These are phyloP conservation scores for Yarrowia phangngaensis DNA, from an alignment of 805 yeast species.

Conservation along the genomic window DNA sequence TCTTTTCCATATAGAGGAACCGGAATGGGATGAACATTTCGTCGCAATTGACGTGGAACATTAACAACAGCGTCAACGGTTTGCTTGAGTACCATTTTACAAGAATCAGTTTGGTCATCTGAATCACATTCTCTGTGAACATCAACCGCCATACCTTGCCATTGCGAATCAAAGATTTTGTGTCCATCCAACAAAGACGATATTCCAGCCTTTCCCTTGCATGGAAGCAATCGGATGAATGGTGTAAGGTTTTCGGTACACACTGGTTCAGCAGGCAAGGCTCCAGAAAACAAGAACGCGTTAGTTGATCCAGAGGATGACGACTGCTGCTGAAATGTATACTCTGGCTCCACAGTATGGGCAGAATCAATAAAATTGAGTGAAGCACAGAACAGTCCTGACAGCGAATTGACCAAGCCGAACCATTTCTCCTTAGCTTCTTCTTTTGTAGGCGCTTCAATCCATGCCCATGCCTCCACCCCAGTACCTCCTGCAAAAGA, in stretches of 20 bases:
- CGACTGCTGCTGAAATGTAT: conserved; percentile 33
- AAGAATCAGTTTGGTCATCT: no score
- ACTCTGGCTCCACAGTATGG: conserved; percentile 62
- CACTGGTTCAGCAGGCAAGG: conserved; percentile 90
- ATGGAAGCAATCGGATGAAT: conserved; percentile 80
- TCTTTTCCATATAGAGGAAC: conserved; percentile 67
- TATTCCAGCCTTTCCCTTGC: conserved; percentile 86
- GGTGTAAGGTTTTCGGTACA: conserved; percentile 98
- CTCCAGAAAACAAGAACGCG: conserved; percentile 63
- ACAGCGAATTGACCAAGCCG: conserved; percentile 63
- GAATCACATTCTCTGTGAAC: conserved; percentile 52
- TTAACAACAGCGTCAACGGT: conserved; percentile 69
- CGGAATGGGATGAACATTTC: conserved; percentile 66
- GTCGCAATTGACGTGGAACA: conserved; percentile 61
- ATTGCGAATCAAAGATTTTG: conserved; percentile 74
- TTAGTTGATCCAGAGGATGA: conserved; percentile 32
- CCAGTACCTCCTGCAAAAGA: conserved; percentile 84
- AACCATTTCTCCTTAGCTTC: conserved; percentile 67
- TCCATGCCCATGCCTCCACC: conserved; percentile 84
- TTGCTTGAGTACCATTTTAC: conserved; percentile 48
- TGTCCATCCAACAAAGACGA: conserved; percentile 86
- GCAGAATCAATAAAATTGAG: conserved; percentile 79
- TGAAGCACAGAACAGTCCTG: conserved; percentile 94
- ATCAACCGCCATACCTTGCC: conserved; percentile 94
- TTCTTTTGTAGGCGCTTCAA: conserved; percentile 57